Conservation (phyloP, 1,284 basidiomycete genomes). For the Porogramme epimiltina region DNA sequence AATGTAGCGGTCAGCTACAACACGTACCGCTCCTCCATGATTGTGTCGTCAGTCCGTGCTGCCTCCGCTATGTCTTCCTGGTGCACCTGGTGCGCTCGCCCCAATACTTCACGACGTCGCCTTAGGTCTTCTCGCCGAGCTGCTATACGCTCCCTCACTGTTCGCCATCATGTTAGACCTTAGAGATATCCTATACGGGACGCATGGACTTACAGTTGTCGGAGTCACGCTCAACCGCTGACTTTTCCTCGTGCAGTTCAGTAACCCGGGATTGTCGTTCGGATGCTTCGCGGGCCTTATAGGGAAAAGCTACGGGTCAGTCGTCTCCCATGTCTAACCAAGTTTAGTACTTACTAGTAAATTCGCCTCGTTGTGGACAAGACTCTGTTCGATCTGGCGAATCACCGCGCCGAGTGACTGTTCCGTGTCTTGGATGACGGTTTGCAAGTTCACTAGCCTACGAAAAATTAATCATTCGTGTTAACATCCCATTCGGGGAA, state of each 20-base stretch:
- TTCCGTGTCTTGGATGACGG: constrained; percentile 68
- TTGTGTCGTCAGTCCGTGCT: constrained; percentile 35
- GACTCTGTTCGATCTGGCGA: constrained; percentile 54
- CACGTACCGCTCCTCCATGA: constrained; percentile 18
- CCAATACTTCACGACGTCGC: constrained; percentile 50
- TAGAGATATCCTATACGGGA: constrained; percentile 13
- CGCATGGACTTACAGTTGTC: constrained; percentile 45
- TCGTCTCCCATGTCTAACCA: not conserved
- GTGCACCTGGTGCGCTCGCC: constrained; percentile 44
- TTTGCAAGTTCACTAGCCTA: constrained; percentile 73
- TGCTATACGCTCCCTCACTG: constrained; percentile 34
- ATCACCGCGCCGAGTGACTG: constrained; percentile 57
- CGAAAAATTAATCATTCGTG: constrained; percentile 9
- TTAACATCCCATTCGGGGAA: not conserved
- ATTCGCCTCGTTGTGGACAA: constrained; percentile 38
- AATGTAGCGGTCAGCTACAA: constrained; percentile 14
- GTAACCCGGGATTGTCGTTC: constrained; percentile 57
- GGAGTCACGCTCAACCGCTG: constrained; percentile 42
- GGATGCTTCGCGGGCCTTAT: constrained; percentile 63
- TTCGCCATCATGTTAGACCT: not conserved
- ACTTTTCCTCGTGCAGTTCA: constrained; percentile 44
- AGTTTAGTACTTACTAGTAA: constrained; percentile 20
- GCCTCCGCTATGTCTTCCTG: constrained; percentile 38
- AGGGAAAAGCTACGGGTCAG: not conserved
- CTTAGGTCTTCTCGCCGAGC: constrained; percentile 44